Evolutionary conservation across 2,329 filamentous ascomycete species (phyloP), one percentile per base, ranked within the genome.

Genomic region (Coniochaeta sp.): DNA sequence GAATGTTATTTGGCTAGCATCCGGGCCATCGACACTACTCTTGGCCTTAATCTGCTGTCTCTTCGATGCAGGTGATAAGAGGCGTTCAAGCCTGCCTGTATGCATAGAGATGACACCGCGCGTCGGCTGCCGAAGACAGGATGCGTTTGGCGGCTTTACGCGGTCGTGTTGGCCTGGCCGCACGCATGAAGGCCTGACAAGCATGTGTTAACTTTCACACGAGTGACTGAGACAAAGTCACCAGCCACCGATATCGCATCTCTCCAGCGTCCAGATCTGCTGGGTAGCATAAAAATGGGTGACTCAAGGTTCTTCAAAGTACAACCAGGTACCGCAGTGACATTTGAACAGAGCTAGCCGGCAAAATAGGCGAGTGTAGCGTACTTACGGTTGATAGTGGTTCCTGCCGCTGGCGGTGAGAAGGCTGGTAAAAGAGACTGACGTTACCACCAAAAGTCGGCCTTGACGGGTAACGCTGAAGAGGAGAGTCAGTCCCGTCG

Each of bases 141-240:
- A 12, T 55, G 31, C 50, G 50, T 55, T 36, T 56, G 54, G 54
- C 31, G 34, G 54, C 28, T 56, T 56, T 56, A 56, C 54, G 54
- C 54, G 54, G 54, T 4, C 54, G 24, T 56, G n/a, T 28, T 56
- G 54, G 31, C 54, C 54, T 56, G 54, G 54, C 54, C 31, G 54
- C 31, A 56, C 17, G 31, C 54, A 56, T 38, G 33, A 38, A 19
- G 31, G 54, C 54, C 54, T 56, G 54, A 47, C 43, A 52, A 6
- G 47, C 43, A 47, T 47, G 47, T 31, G 47, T 52, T 28, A 31
- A 3, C 11, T 3, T 36, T 36, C 17, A n/a, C n/a, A 2, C n/a
- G n/a, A n/a, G n/a, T n/a, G n/a, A n/a, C 31, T 22, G 11, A 56
- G 54, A 36, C 54, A 56, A n/a, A 38, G 28, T 28, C 14, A 12